These are phyloP conservation scores for Lotmaria passim DNA, from an alignment of 208 protist genomes.

Conservation along the genomic window DNA sequence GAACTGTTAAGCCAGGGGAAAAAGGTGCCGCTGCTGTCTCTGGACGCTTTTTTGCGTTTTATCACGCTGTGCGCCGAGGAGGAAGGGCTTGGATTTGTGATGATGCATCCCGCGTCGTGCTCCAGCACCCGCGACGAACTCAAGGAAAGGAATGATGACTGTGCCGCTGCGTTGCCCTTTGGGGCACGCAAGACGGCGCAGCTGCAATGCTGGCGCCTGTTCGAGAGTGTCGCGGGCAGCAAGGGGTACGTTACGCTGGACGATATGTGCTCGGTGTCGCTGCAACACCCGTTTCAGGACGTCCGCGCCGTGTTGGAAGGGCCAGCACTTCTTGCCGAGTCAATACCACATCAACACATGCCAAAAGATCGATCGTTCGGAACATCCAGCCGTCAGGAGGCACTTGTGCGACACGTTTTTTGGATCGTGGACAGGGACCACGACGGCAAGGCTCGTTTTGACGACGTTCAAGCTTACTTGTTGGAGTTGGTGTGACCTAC, in stretches of 20 bases:
- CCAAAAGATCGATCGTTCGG: too few species aligned
- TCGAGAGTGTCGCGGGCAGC: slow-evolving; percentile 52
- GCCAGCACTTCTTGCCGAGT: neutral
- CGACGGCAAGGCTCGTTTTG: slow-evolving; percentile 59
- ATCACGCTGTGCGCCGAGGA: slow-evolving; percentile 30
- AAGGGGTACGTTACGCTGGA: slow-evolving; percentile 61
- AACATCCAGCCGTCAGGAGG: neutral
- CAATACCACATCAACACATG: too few species aligned
- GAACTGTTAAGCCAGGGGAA: neutral
- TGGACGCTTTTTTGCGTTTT: slow-evolving; percentile 25
- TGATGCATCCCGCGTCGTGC: neutral
- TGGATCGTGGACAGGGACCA: slow-evolving; percentile 54
- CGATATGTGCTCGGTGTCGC: slow-evolving; percentile 29
- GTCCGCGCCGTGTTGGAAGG: slow-evolving; percentile 10
- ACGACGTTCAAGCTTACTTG: slow-evolving; percentile 48
- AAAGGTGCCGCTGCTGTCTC: neutral
- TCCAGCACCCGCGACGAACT: neutral
- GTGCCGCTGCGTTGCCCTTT: neutral
- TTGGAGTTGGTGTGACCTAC: neutral
- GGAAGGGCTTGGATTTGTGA: slow-evolving; percentile 24
- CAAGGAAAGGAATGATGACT: neutral
- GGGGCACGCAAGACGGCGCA: neutral
- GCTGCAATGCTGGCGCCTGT: slow-evolving; percentile 41
- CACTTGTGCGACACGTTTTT: slow-evolving; percentile 51
- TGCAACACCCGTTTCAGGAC: slow-evolving; percentile 25